Base-by-base conservation (phyloP, 1,139 yeast genomes). In the Neolecta irregularis region DNA sequence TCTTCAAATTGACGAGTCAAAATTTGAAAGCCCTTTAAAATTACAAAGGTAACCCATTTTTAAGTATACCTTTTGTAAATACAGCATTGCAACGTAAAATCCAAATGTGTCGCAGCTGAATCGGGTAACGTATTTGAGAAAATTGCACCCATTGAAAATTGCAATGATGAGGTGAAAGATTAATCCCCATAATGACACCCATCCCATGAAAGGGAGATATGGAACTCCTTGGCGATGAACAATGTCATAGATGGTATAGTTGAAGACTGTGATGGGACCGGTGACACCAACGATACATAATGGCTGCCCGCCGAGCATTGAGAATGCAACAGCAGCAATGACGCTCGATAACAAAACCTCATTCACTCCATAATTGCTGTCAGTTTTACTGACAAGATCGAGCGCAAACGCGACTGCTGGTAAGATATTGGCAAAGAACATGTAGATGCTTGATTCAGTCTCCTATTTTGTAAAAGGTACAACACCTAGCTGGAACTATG, bases 351-450 rank as follows among this genome's bases (percentile, higher is more conserved):
- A 53, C 23, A 88, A 59, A 2, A 85, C 78, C 51, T 88, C 98
- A 51, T 88, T 88, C 2, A 88, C 78, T 2, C 98, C 98, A 50
- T 79, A 88, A 18, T 85, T 66, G 47, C 78, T 73, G 40, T 77
- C 58, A 0, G 98, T 88, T 41, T 80, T 83, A n/a, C 30, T 62
- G 53, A 81, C 83, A 94, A 85, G 77, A 53, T 88, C 98, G 51
- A 83, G 95, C 1, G 96, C 93, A 63, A 88, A 88, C 0, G 96
- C 94, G 32, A 88, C 67, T 0, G 96, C 96, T 1, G 98, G 98
- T 21, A 88, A 60, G 30, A 88, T 38, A 33, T 35, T 39, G 29
- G 32, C 33, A 23, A 35, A 26, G 37, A 24, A 30, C 23, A 34
- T 35, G 18, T 24, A 34, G 30, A 13, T 4, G 17, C 33, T 29